These are phyloP conservation scores for Leonotis leonurus DNA, from an alignment of 257 asterid species.

Conservation along the genomic window DNA sequence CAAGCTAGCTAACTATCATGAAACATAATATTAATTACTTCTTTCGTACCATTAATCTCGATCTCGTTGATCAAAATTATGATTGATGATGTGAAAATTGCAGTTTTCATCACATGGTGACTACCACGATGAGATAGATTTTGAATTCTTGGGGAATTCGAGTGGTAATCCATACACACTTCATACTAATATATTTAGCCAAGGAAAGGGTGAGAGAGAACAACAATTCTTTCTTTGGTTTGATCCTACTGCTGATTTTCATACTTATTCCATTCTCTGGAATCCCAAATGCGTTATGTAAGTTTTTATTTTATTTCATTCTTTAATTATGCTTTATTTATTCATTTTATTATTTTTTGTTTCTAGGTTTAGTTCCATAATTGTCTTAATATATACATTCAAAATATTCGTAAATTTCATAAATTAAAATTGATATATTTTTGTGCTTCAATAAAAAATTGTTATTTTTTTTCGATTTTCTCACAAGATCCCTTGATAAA, in stretches of 20 bases:
- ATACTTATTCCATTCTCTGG: conserved; percentile 79
- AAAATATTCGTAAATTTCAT: too few species aligned
- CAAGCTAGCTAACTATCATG: not conserved
- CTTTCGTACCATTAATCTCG: too few species aligned
- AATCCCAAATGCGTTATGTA: conserved; percentile 62
- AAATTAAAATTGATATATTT: too few species aligned
- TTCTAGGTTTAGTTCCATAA: not conserved
- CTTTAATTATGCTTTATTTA: not conserved
- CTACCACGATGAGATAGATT: conserved; percentile 79
- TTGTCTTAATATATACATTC: too few species aligned
- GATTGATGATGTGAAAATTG: too few species aligned
- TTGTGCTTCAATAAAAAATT: too few species aligned
- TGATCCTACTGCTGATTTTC: conserved; percentile 79
- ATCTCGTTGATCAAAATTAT: too few species aligned
- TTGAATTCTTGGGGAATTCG: conserved; percentile 77
- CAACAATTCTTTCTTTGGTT: conserved; percentile 88
- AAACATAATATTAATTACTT: too few species aligned
- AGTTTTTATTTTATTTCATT: conserved; percentile 12
- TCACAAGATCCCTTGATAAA: too few species aligned
- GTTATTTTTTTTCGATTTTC: too few species aligned
- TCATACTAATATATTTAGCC: conserved; percentile 72
- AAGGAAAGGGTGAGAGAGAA: conserved; percentile 70
- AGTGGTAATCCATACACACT: conserved; percentile 80
- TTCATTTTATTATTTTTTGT: not conserved
- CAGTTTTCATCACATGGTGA: conserved; percentile 72